phyloP scores from a whole-genome alignment of 441 rosid genomes.

The Dalechampia spathulata region DNA sequence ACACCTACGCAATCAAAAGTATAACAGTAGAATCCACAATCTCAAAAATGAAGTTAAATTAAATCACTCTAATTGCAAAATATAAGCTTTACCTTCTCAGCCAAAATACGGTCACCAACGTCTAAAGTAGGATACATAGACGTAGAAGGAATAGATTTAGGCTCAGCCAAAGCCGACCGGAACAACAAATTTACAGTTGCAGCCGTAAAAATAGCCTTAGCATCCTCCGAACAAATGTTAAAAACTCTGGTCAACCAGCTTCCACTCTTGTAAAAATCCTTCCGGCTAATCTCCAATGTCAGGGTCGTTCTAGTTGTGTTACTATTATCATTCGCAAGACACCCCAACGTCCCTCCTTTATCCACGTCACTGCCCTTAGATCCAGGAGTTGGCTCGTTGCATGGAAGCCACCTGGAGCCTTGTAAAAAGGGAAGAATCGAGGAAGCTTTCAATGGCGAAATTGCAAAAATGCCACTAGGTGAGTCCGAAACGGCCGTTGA shows the following conservation, averaged over 20 bases:
- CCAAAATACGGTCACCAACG: constrained; percentile 86
- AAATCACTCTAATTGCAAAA: too few relatives aligned
- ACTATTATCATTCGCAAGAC: neutral
- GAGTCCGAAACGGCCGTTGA: constrained; percentile 31
- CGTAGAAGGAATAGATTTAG: constrained; percentile 85
- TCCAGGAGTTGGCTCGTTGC: constrained; percentile 37
- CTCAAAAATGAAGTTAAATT: too few relatives aligned
- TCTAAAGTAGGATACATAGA: constrained; percentile 96
- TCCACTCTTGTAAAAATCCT: constrained; percentile 24
- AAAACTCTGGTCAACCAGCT: constrained; percentile 63
- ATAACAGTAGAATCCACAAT: too few relatives aligned
- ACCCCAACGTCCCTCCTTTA: constrained; percentile 31
- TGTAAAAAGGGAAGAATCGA: constrained; percentile 61
- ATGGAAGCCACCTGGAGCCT: constrained; percentile 76
- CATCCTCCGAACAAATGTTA: constrained; percentile 70
- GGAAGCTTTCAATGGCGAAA: constrained; percentile 52
- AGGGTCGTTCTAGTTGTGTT: too few relatives aligned
- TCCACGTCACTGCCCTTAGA: constrained; percentile 34
- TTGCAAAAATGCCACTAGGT: constrained; percentile 28
- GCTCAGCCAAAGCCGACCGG: constrained; percentile 82
- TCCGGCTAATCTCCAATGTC: constrained; percentile 29
- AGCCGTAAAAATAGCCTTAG: constrained; percentile 80
- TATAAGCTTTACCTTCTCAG: constrained; percentile 55
- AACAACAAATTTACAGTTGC: constrained; percentile 72
- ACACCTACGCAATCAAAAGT: too few relatives aligned